Conservation (phyloP, 2,329 filamentous ascomycete species). For the Sclerotinia sclerotiorum region DNA sequence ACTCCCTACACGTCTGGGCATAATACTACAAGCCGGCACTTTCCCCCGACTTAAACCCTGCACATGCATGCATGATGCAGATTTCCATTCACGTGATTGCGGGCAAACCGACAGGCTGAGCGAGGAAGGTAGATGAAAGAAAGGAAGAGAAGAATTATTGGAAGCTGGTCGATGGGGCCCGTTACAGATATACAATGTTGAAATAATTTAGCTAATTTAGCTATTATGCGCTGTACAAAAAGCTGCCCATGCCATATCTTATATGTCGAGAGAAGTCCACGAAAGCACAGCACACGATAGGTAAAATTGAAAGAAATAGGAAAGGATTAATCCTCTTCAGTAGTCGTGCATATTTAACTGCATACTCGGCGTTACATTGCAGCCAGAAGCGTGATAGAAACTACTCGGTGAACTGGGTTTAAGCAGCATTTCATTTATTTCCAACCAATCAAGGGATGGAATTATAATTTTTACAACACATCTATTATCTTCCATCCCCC, state of each 20-base stretch:
- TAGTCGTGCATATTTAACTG: slow-evolving; percentile 17
- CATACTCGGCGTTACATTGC: slow-evolving; percentile 21
- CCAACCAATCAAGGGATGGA: slow-evolving; percentile 16
- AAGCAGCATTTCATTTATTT: neutral
- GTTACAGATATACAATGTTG: neutral
- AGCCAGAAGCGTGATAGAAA: slow-evolving; percentile 20
- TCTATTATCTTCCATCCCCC: neutral
- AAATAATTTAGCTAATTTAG: too few relatives aligned
- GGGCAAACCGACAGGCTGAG: neutral
- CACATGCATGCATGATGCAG: neutral
- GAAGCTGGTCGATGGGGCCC: neutral
- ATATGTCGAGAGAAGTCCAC: slow-evolving; percentile 17
- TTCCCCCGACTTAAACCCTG: neutral
- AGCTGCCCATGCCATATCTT: neutral
- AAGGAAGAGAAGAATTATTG: neutral
- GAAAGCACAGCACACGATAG: slow-evolving; percentile 18
- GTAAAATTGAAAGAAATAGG: neutral
- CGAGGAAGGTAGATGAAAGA: neutral
- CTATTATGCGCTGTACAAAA: neutral
- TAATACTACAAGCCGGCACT: neutral
- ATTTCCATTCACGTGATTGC: neutral
- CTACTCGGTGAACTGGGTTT: slow-evolving; percentile 20
- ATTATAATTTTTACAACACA: slow-evolving; percentile 14
- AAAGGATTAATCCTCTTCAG: neutral
- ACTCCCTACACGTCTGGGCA: neutral